phyloP scores from a whole-genome alignment of 768 basidiomycete species.

The Cyclocybe aegerita region DNA sequence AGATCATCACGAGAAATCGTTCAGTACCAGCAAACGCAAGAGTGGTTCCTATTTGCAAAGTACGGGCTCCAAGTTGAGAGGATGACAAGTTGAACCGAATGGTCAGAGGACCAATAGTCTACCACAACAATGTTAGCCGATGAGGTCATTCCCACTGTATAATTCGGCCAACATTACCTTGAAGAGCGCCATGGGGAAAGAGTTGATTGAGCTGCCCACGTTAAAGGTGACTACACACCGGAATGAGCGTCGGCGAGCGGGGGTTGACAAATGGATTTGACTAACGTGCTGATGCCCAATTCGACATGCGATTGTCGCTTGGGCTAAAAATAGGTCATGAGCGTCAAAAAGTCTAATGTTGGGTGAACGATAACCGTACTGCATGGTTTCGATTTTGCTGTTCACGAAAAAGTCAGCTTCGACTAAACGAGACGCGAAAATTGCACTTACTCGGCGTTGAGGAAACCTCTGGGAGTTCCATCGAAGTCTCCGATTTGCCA shows the following conservation, averaged over 20 bases:
- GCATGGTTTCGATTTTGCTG: slow-evolving; percentile 35
- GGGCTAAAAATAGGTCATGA: slow-evolving; percentile 19
- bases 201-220: slow-evolving; percentile 22
- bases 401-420: not conserved
- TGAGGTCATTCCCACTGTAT: not conserved
- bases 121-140: not conserved
- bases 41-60: slow-evolving; percentile 34
- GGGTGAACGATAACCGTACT: slow-evolving; percentile 18
- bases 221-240: slow-evolving; percentile 26
- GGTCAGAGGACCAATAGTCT: slow-evolving; percentile 31
- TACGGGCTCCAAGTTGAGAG: slow-evolving; percentile 31
- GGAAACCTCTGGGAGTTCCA: slow-evolving; percentile 34
- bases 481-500: slow-evolving; percentile 39
- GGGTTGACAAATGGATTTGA: not conserved
- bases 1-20: too few species aligned
- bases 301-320: slow-evolving; percentile 32
- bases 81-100: slow-evolving; percentile 27
- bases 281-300: slow-evolving; percentile 29
- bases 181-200: slow-evolving; percentile 38
- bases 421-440: not conserved
- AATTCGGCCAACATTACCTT: slow-evolving; percentile 17
- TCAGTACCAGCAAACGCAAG: slow-evolving; percentile 31
- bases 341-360: not conserved
- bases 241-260: not conserved
- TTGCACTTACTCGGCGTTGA: slow-evolving; percentile 33